A percentile compares a stretch with the other conserved stretches of the same genome.
Evolutionary conservation across 176 grass and related monocot species (phyloP).

Genomic region (Raddia guianensis): DNA sequence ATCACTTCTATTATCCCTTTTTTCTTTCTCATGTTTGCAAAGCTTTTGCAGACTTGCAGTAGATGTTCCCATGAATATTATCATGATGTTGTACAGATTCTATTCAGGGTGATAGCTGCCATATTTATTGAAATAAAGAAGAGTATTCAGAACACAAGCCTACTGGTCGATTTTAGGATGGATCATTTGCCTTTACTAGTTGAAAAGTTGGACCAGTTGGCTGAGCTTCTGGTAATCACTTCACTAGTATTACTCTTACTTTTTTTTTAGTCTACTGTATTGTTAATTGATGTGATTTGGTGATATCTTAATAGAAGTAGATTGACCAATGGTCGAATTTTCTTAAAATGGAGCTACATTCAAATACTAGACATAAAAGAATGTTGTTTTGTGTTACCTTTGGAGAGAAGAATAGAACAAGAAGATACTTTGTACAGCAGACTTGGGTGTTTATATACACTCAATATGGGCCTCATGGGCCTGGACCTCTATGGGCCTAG

Average conservation of each 20-base stretch:
- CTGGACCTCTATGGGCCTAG: no score
- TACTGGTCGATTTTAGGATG: conserved; percentile 74
- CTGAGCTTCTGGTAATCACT: conserved; percentile 77
- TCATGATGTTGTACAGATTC: conserved; percentile 50
- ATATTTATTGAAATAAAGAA: conserved; percentile 66
- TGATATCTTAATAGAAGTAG: background rate
- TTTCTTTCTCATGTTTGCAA: conserved; percentile 15
- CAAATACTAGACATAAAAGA: no score
- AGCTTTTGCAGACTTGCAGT: conserved; percentile 9
- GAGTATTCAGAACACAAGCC: conserved; percentile 75
- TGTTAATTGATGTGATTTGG: background rate
- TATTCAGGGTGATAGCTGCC: conserved; percentile 66
- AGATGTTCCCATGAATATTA: conserved; percentile 46
- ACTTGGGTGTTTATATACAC: no score
- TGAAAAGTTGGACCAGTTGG: conserved; percentile 61
- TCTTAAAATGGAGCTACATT: no score
- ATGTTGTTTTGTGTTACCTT: no score
- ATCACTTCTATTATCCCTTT: background rate
- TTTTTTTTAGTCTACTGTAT: conserved; percentile 9
- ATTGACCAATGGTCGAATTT: no score
- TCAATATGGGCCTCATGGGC: no score
- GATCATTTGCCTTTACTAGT: conserved; percentile 62
- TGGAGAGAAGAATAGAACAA: no score
- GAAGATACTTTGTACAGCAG: no score
- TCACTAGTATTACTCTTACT: conserved; percentile 27